phyloP scores from a whole-genome alignment of 176 grass and related monocot species.

The Stipa capillata region DNA sequence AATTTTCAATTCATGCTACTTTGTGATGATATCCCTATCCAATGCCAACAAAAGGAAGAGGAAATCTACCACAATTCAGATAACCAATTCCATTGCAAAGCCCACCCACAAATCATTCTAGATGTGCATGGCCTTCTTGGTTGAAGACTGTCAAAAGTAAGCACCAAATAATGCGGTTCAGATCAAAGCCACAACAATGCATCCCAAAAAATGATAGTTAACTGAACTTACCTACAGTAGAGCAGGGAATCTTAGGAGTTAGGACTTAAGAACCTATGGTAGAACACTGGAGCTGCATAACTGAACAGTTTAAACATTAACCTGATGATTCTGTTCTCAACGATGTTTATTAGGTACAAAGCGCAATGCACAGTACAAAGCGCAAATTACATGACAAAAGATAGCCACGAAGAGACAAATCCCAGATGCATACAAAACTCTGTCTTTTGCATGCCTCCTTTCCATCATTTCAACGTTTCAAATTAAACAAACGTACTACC shows the following conservation, averaged over 20 bases:
- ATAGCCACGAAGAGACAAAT: constrained; percentile 5
- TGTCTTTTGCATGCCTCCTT: background rate
- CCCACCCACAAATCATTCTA: background rate
- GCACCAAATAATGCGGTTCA: background rate
- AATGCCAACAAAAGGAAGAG: background rate
- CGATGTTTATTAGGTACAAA: background rate
- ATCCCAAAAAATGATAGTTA: too few relatives aligned
- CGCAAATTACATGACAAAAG: background rate
- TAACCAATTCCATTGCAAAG: background rate
- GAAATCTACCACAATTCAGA: too few relatives aligned
- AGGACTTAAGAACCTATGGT: background rate
- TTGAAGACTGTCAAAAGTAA: background rate
- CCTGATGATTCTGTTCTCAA: too few relatives aligned
- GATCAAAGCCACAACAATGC: too few relatives aligned
- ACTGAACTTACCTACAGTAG: background rate
- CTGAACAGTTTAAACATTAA: background rate
- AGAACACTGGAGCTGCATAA: background rate
- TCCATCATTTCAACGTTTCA: constrained; percentile 3
- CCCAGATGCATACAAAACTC: constrained; percentile 3
- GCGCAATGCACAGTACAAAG: background rate
- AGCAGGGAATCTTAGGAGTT: background rate
- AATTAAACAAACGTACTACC: background rate
- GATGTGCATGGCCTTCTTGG: background rate
- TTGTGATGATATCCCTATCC: too few relatives aligned
- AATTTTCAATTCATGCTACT: too few relatives aligned